Base-by-base conservation (phyloP, 163 green algal genomes). In the Prototheca wickerhamii region DNA sequence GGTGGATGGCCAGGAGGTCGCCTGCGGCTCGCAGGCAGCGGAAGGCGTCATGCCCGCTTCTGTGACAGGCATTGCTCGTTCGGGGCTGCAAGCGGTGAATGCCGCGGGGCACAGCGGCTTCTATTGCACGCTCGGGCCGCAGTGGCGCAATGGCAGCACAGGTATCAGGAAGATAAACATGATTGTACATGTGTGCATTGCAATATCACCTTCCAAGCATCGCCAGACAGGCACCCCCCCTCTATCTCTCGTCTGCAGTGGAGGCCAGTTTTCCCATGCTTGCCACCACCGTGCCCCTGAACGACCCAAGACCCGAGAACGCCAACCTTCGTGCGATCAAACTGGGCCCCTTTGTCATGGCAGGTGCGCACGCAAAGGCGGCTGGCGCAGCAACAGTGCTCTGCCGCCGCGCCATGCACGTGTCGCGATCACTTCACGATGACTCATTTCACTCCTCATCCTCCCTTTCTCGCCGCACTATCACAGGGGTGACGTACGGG, bases 341-440 rank as follows among this genome's bases (percentile, higher is more conserved):
- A 71, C 76, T 86, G 70, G 82, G 82, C 1, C 80, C 80, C 0
- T 72, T 79, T 17, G 53, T 84, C 23, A 84, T 86, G 77, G 82
- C 75, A 35, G 78, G 77, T 71, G 52, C 23, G 65, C 35, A 35
- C 10, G 37, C 10, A 10, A 21, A 44, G 15, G 40, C 37, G 50
- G 6, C 4, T 33, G 7, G 15, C 25, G 4, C 43, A 12, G 30
- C 4, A 26, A 33, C 30, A 26, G 62, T 18, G 62, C n/a, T 37
- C 26, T 20, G n/a, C 18, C 23, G 17, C 49, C 25, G 26, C 5
- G 37, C 0, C 32, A n/a, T 10, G 5, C 30, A 28, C 43, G 31
- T 51, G 34, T 56, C 31, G 5, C 18, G 34, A 26, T 18, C 21
- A 28, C 35, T 28, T 12, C 7, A 15, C 6, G 5, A 33, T 56